These are phyloP conservation scores for Lotmaria passim DNA, from an alignment of 208 protist species.

Conservation along the genomic window DNA sequence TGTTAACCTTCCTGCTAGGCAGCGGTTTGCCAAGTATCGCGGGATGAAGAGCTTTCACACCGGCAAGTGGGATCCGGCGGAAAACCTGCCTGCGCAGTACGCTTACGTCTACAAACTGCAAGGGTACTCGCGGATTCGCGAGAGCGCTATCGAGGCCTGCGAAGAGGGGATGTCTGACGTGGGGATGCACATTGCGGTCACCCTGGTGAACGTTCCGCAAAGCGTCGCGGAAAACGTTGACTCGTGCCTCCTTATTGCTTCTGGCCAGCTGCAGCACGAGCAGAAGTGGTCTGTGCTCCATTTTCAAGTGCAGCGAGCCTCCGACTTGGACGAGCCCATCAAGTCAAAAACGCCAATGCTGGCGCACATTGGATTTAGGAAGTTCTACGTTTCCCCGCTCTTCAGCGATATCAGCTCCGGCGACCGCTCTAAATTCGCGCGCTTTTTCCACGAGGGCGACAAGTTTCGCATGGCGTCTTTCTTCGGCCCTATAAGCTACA, in stretches of 20 bases:
- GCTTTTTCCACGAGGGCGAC: constrained; percentile 85
- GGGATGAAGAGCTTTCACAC: constrained; percentile 89
- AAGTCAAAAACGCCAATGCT: constrained; percentile 92
- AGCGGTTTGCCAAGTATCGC: constrained; percentile 89
- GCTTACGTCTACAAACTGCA: constrained; percentile 92
- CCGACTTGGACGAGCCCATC: constrained; percentile 81
- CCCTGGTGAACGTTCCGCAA: constrained; percentile 63
- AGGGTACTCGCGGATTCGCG: constrained; percentile 78
- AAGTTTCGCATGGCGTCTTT: constrained; percentile 87
- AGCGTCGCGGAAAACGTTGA: constrained; percentile 46
- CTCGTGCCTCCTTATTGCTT: constrained; percentile 72
- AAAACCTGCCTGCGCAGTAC: constrained; percentile 87
- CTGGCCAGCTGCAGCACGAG: constrained; percentile 87
- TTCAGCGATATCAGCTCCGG: constrained; percentile 86
- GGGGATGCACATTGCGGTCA: constrained; percentile 70
- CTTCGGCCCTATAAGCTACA: constrained; percentile 88
- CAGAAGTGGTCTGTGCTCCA: constrained; percentile 93
- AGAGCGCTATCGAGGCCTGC: constrained; percentile 65
- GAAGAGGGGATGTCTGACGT: constrained; percentile 52
- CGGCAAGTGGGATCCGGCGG: constrained; percentile 82
- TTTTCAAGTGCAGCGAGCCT: constrained; percentile 77
- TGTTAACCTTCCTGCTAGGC: constrained; percentile 80
- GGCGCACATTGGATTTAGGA: constrained; percentile 88
- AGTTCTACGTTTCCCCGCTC: constrained; percentile 91
- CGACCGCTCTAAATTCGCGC: constrained; percentile 85